These are phyloP conservation scores for Dioszegia hungarica DNA, from an alignment of 768 basidiomycete genomes.

Conservation along the genomic window DNA sequence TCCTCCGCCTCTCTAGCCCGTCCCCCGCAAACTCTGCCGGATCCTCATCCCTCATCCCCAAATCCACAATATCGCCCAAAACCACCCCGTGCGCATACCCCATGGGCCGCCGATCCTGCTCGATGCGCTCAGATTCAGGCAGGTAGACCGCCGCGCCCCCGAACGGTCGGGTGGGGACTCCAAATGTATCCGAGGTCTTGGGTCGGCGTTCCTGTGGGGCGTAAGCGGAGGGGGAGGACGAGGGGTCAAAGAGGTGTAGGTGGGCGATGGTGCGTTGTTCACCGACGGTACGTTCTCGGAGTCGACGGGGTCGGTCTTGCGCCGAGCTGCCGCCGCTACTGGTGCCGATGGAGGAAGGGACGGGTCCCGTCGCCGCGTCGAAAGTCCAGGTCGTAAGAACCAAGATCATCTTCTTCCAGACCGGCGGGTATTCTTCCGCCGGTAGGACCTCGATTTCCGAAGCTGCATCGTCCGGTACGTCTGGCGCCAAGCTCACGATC, in stretches of 20 bases:
- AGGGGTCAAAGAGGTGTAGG: conserved; percentile 22
- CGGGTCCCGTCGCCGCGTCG: not conserved
- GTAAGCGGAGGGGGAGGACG: no score
- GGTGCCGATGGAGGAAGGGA: no score
- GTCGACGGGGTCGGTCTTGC: no score
- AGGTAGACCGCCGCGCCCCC: not conserved
- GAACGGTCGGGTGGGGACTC: not conserved
- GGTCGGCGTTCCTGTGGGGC: no score
- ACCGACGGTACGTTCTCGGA: not conserved
- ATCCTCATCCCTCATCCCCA: not conserved
- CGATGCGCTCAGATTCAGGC: not conserved
- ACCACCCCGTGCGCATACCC: not conserved
- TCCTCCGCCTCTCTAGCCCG: not conserved
- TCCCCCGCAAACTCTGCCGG: not conserved
- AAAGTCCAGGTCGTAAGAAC: not conserved
- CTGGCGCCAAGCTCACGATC: no score
- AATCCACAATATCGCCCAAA: not conserved
- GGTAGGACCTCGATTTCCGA: no score
- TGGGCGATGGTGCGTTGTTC: conserved; percentile 17
- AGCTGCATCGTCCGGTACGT: no score
- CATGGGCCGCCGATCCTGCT: not conserved
- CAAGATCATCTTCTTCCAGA: not conserved
- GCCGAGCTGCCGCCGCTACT: no score
- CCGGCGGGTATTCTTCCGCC: not conserved
- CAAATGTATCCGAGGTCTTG: not conserved